phyloP scores from a whole-genome alignment of 1,284 basidiomycete species.

The Irpex sp. region DNA sequence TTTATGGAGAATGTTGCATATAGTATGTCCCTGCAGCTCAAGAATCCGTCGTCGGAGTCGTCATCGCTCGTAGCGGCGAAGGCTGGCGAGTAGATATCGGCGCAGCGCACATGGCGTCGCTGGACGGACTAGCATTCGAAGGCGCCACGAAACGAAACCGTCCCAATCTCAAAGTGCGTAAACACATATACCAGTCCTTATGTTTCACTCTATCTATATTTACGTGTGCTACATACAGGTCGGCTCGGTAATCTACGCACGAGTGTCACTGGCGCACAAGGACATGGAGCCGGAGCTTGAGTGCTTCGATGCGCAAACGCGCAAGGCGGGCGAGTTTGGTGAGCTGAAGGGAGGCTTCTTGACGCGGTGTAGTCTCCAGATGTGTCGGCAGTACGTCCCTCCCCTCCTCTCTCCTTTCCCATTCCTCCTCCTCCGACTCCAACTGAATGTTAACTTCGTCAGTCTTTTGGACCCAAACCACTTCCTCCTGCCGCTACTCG shows the following conservation, averaged over 20 bases:
- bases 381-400: constrained; percentile 63
- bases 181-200: not conserved
- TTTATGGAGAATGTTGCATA: constrained; percentile 3
- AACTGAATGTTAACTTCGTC: not conserved
- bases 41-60: constrained; percentile 75
- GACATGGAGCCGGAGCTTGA: constrained; percentile 90
- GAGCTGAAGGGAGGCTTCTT: constrained; percentile 80
- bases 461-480: constrained; percentile 74
- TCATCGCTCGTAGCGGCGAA: constrained; percentile 71
- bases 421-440: not conserved
- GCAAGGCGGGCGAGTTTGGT: constrained; percentile 80
- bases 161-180: constrained; percentile 74
- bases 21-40: constrained; percentile 85
- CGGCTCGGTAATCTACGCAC: constrained; percentile 77
- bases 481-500: constrained; percentile 72
- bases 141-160: constrained; percentile 82
- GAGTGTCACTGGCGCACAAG: constrained; percentile 81
- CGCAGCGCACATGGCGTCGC: constrained; percentile 66
- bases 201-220: not conserved
- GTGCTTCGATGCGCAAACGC: constrained; percentile 83
- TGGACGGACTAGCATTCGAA: constrained; percentile 84
- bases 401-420: constrained; percentile 24
- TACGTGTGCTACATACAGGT: constrained; percentile 45
- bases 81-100: constrained; percentile 84
- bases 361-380: constrained; percentile 68